A percentile compares a stretch with the other conserved stretches of the same genome.
These are phyloP conservation scores for Trichophaea hybrida DNA, from an alignment of 2,329 filamentous ascomycete species.

Conservation along the genomic window DNA sequence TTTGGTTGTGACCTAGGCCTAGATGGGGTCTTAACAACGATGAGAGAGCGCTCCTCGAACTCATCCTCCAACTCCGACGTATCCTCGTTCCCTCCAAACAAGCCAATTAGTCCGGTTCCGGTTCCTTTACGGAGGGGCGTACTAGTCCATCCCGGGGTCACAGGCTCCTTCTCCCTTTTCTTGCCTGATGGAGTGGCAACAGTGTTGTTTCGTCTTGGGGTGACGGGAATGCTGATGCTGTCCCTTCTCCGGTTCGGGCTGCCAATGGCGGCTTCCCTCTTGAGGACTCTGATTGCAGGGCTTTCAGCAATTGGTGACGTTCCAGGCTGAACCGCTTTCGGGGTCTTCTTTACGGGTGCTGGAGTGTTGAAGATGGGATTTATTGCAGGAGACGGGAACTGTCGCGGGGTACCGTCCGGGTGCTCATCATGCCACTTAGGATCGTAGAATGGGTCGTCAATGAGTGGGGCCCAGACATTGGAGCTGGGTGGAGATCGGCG, in stretches of 20 bases:
- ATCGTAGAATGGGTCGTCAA: slow-evolving; percentile 24
- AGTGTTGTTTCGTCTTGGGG: too few relatives aligned
- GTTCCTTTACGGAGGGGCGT: background rate
- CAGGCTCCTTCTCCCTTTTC: background rate
- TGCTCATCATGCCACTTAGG: slow-evolving; percentile 24
- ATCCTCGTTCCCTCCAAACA: background rate
- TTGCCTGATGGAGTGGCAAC: background rate
- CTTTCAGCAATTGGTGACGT: background rate
- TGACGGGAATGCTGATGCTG: background rate
- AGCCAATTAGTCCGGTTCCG: slow-evolving; percentile 6
- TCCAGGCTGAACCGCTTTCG: too few relatives aligned
- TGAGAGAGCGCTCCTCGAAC: background rate
- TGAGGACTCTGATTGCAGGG: background rate
- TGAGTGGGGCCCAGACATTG: slow-evolving; percentile 11
- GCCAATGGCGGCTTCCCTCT: background rate
- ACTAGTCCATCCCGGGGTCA: slow-evolving; percentile 12
- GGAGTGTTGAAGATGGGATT: too few relatives aligned
- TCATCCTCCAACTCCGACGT: background rate
- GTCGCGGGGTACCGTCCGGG: slow-evolving; percentile 24
- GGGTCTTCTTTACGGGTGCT: too few relatives aligned
- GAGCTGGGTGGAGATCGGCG: background rate
- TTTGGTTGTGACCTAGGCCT: background rate
- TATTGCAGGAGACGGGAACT: slow-evolving; percentile 2
- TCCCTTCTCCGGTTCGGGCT: background rate
- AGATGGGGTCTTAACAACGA: background rate